Base-by-base conservation (phyloP, 2,329 filamentous ascomycete species). In the Colletotrichum gigasporum region DNA sequence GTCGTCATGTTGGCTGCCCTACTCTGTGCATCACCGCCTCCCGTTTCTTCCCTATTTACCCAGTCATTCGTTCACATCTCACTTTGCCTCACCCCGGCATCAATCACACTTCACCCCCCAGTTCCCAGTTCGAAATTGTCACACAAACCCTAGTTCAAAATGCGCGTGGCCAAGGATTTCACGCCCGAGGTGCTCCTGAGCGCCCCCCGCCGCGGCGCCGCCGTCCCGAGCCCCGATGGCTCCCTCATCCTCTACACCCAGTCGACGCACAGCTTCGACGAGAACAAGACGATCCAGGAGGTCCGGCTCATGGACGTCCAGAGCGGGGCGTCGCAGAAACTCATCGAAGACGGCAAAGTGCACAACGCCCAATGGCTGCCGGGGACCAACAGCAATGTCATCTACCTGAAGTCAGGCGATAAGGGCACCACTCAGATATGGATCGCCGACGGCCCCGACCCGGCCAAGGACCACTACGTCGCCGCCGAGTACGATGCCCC, bases 161-260 rank as follows among this genome's bases (percentile, higher is more conserved):
- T 68, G 67, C 66, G 68, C 35, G 66, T 71, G 14, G 53, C 69
- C 24, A 63, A 63, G 51, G 51, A 52, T 16, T 65, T 78, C 60
- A 78, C 75, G 14, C 71, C 76, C 10, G 75, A 79, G 65, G 57
- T 68, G 4, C 68, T 79, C 42, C 67, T 76, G 42, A 71, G 65
- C 32, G 69, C 69, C 4, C 74, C 75, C 35, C 71, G 70, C 28
- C 71, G 74, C 30, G 69, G 71, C 20, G 64, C 72, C n/a, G 78
- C 76, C 2, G 73, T 82, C 6, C 77, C 79, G 8, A 80, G 77
- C 57, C 71, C 76, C 20, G 76, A 77, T 58, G 79, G 80, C 56
- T 74, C 79, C 4, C 75, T 77, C 11, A 74, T 79, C 7, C 70
- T 84, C 39, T 78, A 78, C 69, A 79, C 78, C 16, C 69, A 82